Conservation (phyloP, 805 yeast genomes). For the Lachancea thermotolerans region DNA sequence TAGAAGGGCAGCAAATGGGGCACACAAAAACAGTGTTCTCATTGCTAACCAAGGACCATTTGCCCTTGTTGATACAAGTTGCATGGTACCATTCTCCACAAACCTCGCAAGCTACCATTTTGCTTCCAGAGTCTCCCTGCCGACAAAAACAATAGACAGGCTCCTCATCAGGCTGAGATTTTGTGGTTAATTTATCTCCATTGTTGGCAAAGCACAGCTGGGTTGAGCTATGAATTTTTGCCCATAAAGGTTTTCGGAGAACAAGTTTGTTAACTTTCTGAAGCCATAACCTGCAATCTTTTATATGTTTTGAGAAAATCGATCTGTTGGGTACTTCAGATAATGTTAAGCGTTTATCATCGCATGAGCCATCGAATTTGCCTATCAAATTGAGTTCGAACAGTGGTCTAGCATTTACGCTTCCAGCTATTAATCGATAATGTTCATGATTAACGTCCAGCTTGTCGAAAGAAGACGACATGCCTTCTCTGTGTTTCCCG, state of each 20-base stretch:
- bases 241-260: conserved; percentile 2
- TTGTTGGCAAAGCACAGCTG: conserved; percentile 29
- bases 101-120: conserved; percentile 63
- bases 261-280: conserved; percentile 5
- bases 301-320: conserved; percentile 12
- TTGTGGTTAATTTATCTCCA: conserved; percentile 18
- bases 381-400: conserved; percentile 6
- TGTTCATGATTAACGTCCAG: conserved; percentile 12
- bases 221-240: neutral
- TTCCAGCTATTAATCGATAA: conserved; percentile 1
- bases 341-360: conserved; percentile 30
- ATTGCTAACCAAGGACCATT: conserved; percentile 26
- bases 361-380: conserved; percentile 25
- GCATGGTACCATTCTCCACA: conserved; percentile 72
- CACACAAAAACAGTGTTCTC: conserved; percentile 42
- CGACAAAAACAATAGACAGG: conserved; percentile 55
- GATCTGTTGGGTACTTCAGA: conserved; percentile 22
- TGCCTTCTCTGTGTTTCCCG: conserved; percentile 8
- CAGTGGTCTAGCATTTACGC: neutral
- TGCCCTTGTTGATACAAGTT: conserved; percentile 43
- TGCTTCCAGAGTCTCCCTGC: conserved; percentile 45
- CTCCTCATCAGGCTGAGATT: conserved; percentile 24
- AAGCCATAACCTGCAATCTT: conserved; percentile 7
- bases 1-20: conserved; percentile 39
- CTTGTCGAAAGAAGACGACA: conserved; percentile 13